Percentiles rank a stretch among this genome's conserved stretches.
phyloP scores from a whole-genome alignment of 83 land plant genomes.

The Diphasiastrum complanatum region DNA sequence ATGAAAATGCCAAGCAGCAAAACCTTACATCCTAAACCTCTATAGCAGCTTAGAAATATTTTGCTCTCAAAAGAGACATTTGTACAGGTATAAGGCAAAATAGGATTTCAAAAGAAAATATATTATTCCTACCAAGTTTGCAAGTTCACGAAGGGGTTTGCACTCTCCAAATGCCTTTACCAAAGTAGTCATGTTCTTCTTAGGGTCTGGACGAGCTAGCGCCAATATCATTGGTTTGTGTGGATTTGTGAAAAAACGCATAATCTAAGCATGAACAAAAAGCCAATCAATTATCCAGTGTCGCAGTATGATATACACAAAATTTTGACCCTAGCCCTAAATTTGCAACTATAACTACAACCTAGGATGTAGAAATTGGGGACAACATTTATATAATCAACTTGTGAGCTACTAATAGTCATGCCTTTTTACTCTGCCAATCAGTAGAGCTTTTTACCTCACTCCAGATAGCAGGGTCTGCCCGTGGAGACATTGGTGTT shows the following conservation, averaged over 20 bases:
- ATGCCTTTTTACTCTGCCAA: too few relatives aligned
- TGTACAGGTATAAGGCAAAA: not conserved
- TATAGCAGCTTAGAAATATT: not conserved
- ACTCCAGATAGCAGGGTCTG: conserved; percentile 62
- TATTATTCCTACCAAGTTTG: conserved; percentile 50
- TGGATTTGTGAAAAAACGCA: conserved; percentile 65
- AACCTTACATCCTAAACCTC: not conserved
- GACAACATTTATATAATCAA: too few relatives aligned
- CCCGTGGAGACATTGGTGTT: conserved; percentile 29
- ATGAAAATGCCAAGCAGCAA: not conserved
- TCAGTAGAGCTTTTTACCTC: too few relatives aligned
- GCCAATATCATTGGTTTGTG: conserved; percentile 80
- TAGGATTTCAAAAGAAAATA: not conserved
- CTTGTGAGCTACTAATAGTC: too few relatives aligned
- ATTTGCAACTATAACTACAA: not conserved
- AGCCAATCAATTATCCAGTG: not conserved
- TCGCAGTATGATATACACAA: not conserved
- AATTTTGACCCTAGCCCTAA: not conserved
- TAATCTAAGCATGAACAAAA: conserved; percentile 42
- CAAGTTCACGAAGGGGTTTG: conserved; percentile 61
- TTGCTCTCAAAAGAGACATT: not conserved
- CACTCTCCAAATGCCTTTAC: conserved; percentile 85
- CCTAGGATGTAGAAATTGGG: too few relatives aligned
- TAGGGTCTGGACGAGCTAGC: conserved; percentile 72
- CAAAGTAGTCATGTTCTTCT: conserved; percentile 63